Base-by-base conservation (phyloP, 805 yeast genomes). In the Candida arabinofermentans region DNA sequence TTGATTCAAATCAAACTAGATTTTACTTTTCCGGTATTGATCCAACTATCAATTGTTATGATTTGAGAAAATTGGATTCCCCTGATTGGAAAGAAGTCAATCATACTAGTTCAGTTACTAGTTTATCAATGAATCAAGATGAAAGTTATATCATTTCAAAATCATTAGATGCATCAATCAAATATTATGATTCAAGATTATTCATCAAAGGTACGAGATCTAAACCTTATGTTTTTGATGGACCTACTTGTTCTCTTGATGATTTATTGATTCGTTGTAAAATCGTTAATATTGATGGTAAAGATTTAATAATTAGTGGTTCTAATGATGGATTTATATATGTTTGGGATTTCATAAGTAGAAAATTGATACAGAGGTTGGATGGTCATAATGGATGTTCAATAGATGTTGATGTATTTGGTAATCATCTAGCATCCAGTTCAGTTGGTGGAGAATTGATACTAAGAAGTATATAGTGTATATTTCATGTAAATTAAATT, bases 1-100 rank as follows among this genome's bases (percentile, higher is more conserved):
- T 64, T 13, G 66, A 62, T 46, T 52, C 57, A 3, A 59, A 61
- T 32, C 79, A 75, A 1, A 58, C 62, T 13, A 59, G 65, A 12
- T 51, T 83, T 4, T 86, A 69, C 49, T 68, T 77, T 5, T 66
- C 82, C 0, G 95, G 95, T 0, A 74, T 86, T 3, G 91, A 86
- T 48, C 83, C 87, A 1, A 64, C 69, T 0, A 70, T 86, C 0
- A 55, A 64, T 32, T 81, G 79, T 2, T 81, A 74, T 64, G 95
- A 86, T 53, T 37, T 76, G 7, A 60, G 87, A 40, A 58, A 66
- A 3, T 42, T 65, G 5, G 61, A 63, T 1, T 43, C 50, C 5
- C 70, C 75, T 0, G 33, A 72, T 8, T 81, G 83, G 77, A 61
- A 56, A 40, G 61, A 75, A 52, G 50, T 69, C 37, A 50, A 40